Base-by-base conservation (phyloP, 805 yeast genomes). In the Candida gorgasii region DNA sequence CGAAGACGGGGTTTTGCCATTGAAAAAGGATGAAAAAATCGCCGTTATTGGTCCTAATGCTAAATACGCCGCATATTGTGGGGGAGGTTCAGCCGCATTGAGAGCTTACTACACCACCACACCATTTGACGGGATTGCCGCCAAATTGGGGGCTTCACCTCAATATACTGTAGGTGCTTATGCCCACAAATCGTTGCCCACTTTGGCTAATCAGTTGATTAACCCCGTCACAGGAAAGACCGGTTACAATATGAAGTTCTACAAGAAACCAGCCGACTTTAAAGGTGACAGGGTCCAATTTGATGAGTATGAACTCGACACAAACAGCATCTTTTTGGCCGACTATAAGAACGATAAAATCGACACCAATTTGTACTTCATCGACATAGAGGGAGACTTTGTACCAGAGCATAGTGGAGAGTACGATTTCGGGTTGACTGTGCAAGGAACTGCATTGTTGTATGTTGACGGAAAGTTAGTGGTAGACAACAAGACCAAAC, bases 401-500 rank as follows among this genome's bases (percentile, higher is more conserved):
- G 55, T 50, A 6, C 76, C 82, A 2, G 79, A 75, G 17, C 69
- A 62, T 32, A 48, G 70, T 32, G 82, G 74, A 6, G 68, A 58
- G 9, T 80, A 74, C 51, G 75, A 71, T 41, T 72, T 81, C 50
- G 84, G 84, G 28, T 54, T 73, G 37, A 57, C 75, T 18, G 75
- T 72, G 20, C 52, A 62, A 40, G 86, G 86, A 20, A 77, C 84
- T 27, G 84, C 79, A 17, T 70, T 71, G 52, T 50, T 82, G 26
- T 82, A 66, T 49, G 59, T 80, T 36, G 69, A 82, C 50, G 83
- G 60, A 45, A 51, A 73, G 51, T 61, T 78, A 46, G 63, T 82
- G 31, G 74, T 79, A 33, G 84, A 81, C 55, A 79, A 80, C 61
- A 72, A 68, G 51, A 74, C 79, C 32, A 55, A 68, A 20, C 86